Evolutionary conservation across 768 basidiomycete genomes (phyloP).

Genomic region (Boletus speciosus): DNA sequence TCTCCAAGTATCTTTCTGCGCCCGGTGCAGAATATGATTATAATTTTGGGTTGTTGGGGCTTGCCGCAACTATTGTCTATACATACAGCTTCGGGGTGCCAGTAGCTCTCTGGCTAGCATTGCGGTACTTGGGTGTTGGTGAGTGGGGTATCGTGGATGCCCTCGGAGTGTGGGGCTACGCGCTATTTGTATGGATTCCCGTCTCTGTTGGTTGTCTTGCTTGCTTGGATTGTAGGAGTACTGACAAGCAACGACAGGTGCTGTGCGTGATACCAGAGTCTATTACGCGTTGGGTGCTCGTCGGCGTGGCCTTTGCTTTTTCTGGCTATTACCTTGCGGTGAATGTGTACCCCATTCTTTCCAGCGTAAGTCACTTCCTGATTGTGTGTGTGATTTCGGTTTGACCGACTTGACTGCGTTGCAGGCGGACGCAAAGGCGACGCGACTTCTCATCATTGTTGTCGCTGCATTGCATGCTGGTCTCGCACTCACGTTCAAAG

Average conservation of each 20-base stretch:
- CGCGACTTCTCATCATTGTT: conserved; percentile 75
- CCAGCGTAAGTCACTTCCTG: conserved; percentile 52
- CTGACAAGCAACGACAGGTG: conserved; percentile 44
- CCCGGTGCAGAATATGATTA: conserved; percentile 61
- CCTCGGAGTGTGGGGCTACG: conserved; percentile 77
- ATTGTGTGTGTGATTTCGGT: not conserved
- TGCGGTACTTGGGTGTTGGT: conserved; percentile 83
- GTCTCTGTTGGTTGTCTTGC: conserved; percentile 56
- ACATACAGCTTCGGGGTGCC: conserved; percentile 83
- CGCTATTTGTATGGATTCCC: conserved; percentile 84
- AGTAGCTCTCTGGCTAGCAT: conserved; percentile 74
- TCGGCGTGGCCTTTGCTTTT: conserved; percentile 64
- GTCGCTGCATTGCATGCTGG: conserved; percentile 73
- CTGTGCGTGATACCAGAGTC: conserved; percentile 85
- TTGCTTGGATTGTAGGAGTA: not conserved
- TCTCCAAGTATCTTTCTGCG: conserved; percentile 79
- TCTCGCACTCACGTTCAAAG: conserved; percentile 82
- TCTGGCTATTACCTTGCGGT: conserved; percentile 85
- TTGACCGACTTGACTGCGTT: not conserved
- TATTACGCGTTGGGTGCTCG: conserved; percentile 78
- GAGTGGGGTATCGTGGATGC: conserved; percentile 90
- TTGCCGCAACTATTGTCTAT: conserved; percentile 83
- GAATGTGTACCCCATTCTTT: conserved; percentile 89
- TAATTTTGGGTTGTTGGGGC: conserved; percentile 81
- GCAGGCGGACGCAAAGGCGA: conserved; percentile 84